Conservation (phyloP, 139 green algal genomes). For the Penium margaritaceum region DNA sequence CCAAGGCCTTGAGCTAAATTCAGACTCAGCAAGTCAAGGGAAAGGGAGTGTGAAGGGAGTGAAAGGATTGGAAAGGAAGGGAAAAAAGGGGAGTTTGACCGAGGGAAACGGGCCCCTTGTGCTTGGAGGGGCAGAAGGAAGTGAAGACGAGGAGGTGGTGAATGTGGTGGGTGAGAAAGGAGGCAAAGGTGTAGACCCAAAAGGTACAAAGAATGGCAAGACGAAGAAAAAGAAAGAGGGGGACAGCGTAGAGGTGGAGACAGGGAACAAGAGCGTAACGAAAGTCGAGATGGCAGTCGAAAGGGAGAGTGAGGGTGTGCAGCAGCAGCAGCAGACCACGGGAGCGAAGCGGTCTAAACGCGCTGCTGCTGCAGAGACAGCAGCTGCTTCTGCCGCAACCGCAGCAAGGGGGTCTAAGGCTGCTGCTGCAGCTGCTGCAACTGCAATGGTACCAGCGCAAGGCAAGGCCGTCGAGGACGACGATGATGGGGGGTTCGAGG, state of each 20-base stretch:
- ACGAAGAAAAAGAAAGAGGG: neutral
- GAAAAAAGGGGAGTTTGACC: slow-evolving; percentile 2
- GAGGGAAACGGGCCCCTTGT: neutral
- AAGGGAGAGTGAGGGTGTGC: too few species aligned
- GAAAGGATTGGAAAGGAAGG: slow-evolving; percentile 2
- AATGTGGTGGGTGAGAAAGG: neutral
- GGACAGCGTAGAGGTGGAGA: neutral
- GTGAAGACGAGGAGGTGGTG: slow-evolving; percentile 11
- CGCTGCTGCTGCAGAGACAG: neutral
- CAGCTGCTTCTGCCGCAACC: neutral
- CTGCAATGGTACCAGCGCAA: neutral
- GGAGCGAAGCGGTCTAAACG: too few species aligned
- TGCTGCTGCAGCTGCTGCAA: neutral
- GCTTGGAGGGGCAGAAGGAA: neutral
- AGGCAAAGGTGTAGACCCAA: too few species aligned
- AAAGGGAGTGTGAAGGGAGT: neutral
- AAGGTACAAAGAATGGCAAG: slow-evolving; percentile 3
- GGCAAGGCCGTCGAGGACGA: neutral
- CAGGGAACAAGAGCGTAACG: neutral
- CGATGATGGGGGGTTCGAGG: slow-evolving; percentile 49
- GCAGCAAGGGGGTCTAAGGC: neutral
- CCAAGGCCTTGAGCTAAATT: neutral
- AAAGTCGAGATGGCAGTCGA: neutral
- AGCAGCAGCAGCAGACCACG: too few species aligned
- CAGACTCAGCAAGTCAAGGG: neutral